phyloP scores from a whole-genome alignment of 495 filamentous ascomycete species.

The Staphylotrichum longicolle region DNA sequence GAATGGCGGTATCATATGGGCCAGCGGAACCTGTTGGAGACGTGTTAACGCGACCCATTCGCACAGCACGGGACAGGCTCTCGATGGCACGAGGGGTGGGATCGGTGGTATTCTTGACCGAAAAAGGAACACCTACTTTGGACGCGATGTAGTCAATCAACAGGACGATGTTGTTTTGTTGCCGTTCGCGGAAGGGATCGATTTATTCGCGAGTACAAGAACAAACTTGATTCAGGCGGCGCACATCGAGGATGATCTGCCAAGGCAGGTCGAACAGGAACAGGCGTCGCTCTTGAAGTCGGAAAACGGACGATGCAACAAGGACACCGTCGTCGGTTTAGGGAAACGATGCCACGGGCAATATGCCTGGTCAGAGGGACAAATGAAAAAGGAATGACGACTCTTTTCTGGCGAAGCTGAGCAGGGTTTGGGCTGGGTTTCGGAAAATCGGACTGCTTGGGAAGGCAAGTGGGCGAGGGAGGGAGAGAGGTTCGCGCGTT shows the following conservation, averaged over 20 bases:
- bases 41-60: slow-evolving; percentile 8
- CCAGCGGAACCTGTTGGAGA: neutral
- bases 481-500: slow-evolving; percentile 23
- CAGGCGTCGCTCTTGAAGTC: neutral
- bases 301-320: slow-evolving; percentile 2
- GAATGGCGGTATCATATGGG: neutral
- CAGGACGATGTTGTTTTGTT: neutral
- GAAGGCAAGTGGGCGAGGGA: slow-evolving; percentile 5
- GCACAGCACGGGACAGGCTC: neutral
- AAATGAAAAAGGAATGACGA: neutral
- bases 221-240: neutral
- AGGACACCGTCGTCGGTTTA: neutral
- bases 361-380: neutral
- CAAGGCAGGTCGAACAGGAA: slow-evolving; percentile 1
- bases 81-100: neutral
- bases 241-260: neutral
- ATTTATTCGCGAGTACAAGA: neutral
- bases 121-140: slow-evolving; percentile 6
- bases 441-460: neutral
- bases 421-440: neutral
- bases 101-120: neutral
- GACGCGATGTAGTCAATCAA: neutral
- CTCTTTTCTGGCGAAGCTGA: slow-evolving; percentile 1
- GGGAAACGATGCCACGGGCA: slow-evolving; percentile 1
- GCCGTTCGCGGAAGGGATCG: neutral